A percentile compares a stretch with the other conserved stretches of the same genome.
phyloP scores from a whole-genome alignment of 148 eudicot genomes.

The Vaccinium vitisidaea region DNA sequence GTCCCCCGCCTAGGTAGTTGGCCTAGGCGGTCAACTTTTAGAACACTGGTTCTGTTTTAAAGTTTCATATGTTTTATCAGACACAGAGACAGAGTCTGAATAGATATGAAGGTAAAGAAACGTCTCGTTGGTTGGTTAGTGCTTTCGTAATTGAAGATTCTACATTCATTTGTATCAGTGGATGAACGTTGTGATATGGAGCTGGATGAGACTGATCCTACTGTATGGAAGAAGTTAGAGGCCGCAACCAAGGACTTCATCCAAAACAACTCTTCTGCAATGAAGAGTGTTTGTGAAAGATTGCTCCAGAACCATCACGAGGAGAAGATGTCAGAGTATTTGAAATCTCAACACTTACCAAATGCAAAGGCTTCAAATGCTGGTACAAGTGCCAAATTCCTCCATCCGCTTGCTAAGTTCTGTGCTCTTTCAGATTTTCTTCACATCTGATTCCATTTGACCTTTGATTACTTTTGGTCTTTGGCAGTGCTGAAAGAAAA shows the following conservation, averaged over 20 bases:
- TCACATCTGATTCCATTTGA: background rate
- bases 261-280: conserved; percentile 55
- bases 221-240: conserved; percentile 83
- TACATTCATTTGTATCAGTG: conserved; percentile 42
- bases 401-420: conserved; percentile 10
- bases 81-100: background rate
- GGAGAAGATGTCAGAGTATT: conserved; percentile 49
- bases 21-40: too few relatives aligned
- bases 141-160: background rate
- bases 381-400: conserved; percentile 35
- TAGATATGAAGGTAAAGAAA: background rate
- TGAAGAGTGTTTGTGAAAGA: conserved; percentile 74
- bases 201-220: conserved; percentile 95
- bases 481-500: conserved; percentile 43
- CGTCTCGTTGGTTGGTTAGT: background rate
- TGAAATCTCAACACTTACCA: conserved; percentile 43
- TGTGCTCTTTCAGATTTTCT: background rate
- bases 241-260: conserved; percentile 83
- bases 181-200: conserved; percentile 99
- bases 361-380: conserved; percentile 41
- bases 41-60: background rate
- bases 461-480: conserved; percentile 10
- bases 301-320: conserved; percentile 67
- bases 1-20: too few relatives aligned
- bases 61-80: background rate